These are phyloP conservation scores for Pseudogymnoascus sp. DNA, from an alignment of 2,329 filamentous ascomycete species.

Conservation along the genomic window DNA sequence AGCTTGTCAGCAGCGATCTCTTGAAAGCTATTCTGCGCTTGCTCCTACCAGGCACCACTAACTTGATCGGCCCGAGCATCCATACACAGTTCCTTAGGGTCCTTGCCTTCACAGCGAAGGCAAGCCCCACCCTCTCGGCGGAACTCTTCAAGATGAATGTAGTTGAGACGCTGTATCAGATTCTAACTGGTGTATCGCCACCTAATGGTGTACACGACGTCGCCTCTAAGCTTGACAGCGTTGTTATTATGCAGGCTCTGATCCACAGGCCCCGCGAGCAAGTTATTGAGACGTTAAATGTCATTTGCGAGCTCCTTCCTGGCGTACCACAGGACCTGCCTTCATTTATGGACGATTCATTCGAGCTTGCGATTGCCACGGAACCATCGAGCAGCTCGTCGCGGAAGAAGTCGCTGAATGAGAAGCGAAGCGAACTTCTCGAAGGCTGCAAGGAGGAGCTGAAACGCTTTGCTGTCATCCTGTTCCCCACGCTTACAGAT, in stretches of 20 bases:
- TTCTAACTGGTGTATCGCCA: constrained; percentile 89
- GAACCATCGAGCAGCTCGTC: constrained; percentile 38
- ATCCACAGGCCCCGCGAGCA: constrained; percentile 94
- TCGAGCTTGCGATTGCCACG: constrained; percentile 32
- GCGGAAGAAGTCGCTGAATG: constrained; percentile 54
- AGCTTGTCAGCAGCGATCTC: constrained; percentile 81
- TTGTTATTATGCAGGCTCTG: constrained; percentile 96
- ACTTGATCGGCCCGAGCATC: constrained; percentile 86
- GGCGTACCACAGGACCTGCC: constrained; percentile 53
- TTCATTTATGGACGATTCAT: constrained; percentile 37
- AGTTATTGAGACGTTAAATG: constrained; percentile 93
- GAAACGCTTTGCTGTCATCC: constrained; percentile 82
- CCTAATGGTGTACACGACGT: constrained; percentile 71
- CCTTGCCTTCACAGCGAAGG: constrained; percentile 79
- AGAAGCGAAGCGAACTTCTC: constrained; percentile 74
- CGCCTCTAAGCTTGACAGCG: constrained; percentile 83
- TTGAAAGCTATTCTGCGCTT: constrained; percentile 79
- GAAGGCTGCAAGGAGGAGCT: constrained; percentile 79
- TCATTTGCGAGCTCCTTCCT: constrained; percentile 90
- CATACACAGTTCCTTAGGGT: constrained; percentile 95
- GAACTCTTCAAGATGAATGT: constrained; percentile 95
- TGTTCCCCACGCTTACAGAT: constrained; percentile 91
- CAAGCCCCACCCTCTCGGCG: constrained; percentile 77
- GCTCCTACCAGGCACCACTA: constrained; percentile 86
- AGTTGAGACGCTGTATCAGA: constrained; percentile 95